Evolutionary conservation across 495 filamentous ascomycete species (phyloP).

Genomic region (Podospora australis): DNA sequence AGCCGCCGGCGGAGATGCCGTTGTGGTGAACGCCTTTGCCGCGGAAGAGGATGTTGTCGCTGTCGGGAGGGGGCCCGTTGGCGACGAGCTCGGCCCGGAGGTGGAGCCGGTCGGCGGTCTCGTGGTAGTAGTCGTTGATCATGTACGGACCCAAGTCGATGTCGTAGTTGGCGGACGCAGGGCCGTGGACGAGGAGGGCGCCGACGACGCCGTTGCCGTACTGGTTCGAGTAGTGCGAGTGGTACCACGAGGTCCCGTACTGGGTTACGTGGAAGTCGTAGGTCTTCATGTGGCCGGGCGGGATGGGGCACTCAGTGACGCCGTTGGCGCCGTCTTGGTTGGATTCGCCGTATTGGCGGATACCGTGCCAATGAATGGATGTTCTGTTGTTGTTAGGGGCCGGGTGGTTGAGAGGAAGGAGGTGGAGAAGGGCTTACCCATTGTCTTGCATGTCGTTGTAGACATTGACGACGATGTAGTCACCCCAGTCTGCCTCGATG

Average conservation of each 20-base stretch:
- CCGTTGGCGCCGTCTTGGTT: constrained; percentile 39
- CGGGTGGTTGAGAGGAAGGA: neutral
- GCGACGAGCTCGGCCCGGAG: constrained; percentile 12
- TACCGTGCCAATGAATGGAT: constrained; percentile 52
- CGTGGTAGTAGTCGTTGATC: constrained; percentile 44
- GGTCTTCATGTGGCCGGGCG: constrained; percentile 31
- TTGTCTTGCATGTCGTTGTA: constrained; percentile 46
- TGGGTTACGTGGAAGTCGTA: constrained; percentile 25
- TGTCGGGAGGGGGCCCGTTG: constrained; percentile 21
- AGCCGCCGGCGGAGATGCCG: constrained; percentile 20
- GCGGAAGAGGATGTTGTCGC: constrained; percentile 30
- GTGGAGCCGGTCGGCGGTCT: constrained; percentile 23
- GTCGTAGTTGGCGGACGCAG: constrained; percentile 44
- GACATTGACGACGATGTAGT: constrained; percentile 50
- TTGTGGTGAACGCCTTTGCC: constrained; percentile 34
- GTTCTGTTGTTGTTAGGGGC: constrained; percentile 10
- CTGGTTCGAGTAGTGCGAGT: constrained; percentile 54
- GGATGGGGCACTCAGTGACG: constrained; percentile 44
- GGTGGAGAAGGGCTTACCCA: constrained; percentile 14
- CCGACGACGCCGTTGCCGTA: constrained; percentile 46
- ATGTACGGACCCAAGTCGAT: constrained; percentile 44
- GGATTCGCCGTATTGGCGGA: constrained; percentile 28
- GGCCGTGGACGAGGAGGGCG: constrained; percentile 42
- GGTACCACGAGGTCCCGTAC: constrained; percentile 58
- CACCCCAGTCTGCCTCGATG: constrained; percentile 47